Percentiles rank a stretch among this genome's conserved stretches.
Evolutionary conservation across 208 protist species (phyloP).

Genomic region (Trichomonas gallinae): DNA sequence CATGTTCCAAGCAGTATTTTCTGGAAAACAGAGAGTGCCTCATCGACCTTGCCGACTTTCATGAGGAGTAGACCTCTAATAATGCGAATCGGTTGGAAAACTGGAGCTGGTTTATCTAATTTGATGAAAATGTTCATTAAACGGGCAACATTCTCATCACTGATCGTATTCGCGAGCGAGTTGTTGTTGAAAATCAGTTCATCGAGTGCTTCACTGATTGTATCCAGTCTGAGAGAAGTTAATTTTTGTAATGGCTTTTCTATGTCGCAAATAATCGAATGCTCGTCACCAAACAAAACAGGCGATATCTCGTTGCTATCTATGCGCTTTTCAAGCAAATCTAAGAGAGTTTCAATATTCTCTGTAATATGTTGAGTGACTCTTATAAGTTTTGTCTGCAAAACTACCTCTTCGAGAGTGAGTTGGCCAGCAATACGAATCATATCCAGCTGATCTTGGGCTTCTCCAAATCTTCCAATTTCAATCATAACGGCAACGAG

Average conservation of each 20-base stretch:
- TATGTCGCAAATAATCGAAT: not conserved
- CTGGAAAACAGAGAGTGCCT: not conserved
- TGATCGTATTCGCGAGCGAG: not conserved
- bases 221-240: not conserved
- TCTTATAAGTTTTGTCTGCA: not conserved
- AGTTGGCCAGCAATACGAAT: not conserved
- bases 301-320: not conserved
- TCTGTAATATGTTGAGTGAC: not conserved
- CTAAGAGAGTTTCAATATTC: not conserved
- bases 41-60: not conserved
- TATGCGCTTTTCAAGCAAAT: not conserved
- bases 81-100: not conserved
- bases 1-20: not conserved
- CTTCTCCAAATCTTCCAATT: not conserved
- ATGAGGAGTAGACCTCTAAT: not conserved
- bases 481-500: not conserved
- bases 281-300: not conserved
- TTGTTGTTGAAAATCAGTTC: not conserved
- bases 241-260: not conserved
- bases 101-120: not conserved
- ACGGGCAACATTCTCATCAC: not conserved
- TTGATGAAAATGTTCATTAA: not conserved
- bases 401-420: not conserved
- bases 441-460: not conserved
- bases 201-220: not conserved